Evolutionary conservation across 2,329 filamentous ascomycete genomes (phyloP).

Genomic region (Pseudogymnoascus sp.): DNA sequence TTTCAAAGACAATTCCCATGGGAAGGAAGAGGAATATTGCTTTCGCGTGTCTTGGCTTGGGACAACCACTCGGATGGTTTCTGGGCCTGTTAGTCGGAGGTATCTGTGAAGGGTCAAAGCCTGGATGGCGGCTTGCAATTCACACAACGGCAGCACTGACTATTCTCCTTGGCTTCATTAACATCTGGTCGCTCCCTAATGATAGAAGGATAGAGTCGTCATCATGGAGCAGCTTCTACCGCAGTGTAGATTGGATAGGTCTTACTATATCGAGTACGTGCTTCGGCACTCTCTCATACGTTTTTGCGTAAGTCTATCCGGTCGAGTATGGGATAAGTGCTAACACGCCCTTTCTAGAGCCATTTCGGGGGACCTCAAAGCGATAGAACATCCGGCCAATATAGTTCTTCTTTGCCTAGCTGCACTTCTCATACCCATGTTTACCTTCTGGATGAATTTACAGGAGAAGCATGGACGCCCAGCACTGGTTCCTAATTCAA

Average conservation of each 20-base stretch:
- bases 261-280: not conserved
- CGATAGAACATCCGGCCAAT: constrained; percentile 15
- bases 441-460: constrained; percentile 23
- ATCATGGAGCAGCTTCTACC: not conserved
- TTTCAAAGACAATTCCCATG: not conserved
- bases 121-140: not conserved
- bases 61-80: constrained; percentile 1
- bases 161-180: not conserved
- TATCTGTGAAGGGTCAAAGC: not conserved
- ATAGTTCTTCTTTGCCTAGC: constrained; percentile 25
- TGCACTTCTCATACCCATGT: constrained; percentile 21
- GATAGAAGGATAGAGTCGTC: not conserved
- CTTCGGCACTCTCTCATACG: not conserved
- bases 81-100: not conserved
- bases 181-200: not conserved
- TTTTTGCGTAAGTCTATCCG: not conserved
- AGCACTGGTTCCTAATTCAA: constrained; percentile 29
- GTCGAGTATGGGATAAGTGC: not conserved
- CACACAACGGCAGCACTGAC: not conserved
- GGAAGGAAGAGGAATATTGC: not conserved
- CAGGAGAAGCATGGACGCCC: constrained; percentile 21
- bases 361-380: not conserved
- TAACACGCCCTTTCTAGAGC: not conserved
- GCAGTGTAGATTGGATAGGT: constrained; percentile 3
- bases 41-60: constrained; percentile 1